Evolutionary conservation across 331 rosid species (phyloP), one percentile per base, ranked within the genome.

Genomic region (Dryas integrifolia): DNA sequence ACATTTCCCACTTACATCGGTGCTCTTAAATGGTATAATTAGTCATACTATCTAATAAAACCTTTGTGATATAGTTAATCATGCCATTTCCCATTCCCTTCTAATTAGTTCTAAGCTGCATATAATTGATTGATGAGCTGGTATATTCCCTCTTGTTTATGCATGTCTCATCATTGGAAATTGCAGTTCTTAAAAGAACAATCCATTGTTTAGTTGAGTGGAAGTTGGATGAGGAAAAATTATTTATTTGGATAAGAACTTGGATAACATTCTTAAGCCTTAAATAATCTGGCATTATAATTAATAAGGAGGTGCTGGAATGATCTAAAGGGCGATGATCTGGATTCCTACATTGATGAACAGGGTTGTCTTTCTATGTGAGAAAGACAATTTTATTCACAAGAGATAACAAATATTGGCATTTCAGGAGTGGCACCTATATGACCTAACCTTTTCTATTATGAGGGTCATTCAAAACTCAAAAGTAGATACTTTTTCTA

Each of bases 211-310:
- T 58, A 4, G 57, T 76, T 66, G 26, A 16, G 67, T 73, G 77
- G 73, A 51, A 70, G 69, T 35, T 16, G 65, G 66, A 77, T 66
- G 38, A 67, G 43, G 62, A 56, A 65, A 43, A 65, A 35, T 40
- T 16, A 26, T 59, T 61, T 16, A n/a, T 48, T 30, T 55, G 21
- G 38, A 52, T 35, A 52, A 35, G 53, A 26, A 26, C 1, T 35
- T n/a, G 60, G 82, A 82, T 79, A 75, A 72, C 74, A 50, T 73
- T 75, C 56, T 65, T 73, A 75, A 72, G 39, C 41, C 48, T 52
- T 57, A 30, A 70, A 24, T 71, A 52, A 50, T 4, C 47, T 50
- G 5, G 48, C 48, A 58, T 72, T 44, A 7, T 52, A 50, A 39
- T 60, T 10, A 16, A 67, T 67, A 2, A 49, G 43, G 16, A 63